Conservation (phyloP, 2,329 filamentous ascomycete genomes). For the Aureobasidium sp. region DNA sequence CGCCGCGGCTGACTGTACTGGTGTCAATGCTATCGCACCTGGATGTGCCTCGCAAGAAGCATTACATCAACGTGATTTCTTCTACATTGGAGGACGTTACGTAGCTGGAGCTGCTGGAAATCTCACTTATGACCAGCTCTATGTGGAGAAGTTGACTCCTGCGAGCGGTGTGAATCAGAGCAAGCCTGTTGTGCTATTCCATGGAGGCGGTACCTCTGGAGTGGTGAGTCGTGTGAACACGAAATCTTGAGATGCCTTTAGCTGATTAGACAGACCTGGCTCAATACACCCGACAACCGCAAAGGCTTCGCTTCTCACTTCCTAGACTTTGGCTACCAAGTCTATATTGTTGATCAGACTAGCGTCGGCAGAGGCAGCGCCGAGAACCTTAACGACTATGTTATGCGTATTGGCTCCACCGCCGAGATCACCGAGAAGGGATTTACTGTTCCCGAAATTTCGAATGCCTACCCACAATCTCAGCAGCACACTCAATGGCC, state of each 20-base stretch:
- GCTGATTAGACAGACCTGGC: slow-evolving; percentile 7
- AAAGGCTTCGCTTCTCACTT: slow-evolving; percentile 30
- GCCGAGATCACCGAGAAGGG: slow-evolving; percentile 4
- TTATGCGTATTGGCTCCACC: slow-evolving; percentile 8
- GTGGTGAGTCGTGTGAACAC: slow-evolving; percentile 22
- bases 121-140: slow-evolving; percentile 4
- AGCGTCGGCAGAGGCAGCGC: slow-evolving; percentile 14
- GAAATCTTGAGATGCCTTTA: too few relatives aligned
- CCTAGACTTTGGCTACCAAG: slow-evolving; percentile 16
- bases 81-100: slow-evolving; percentile 12
- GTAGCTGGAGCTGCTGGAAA: slow-evolving; percentile 13
- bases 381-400: background rate
- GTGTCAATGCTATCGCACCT: slow-evolving; percentile 1
- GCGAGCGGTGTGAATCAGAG: slow-evolving; percentile 16
- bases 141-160: slow-evolving; percentile 8
- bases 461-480: slow-evolving; percentile 15
- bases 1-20: background rate
- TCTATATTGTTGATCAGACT: slow-evolving; percentile 34
- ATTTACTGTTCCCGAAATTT: slow-evolving; percentile 19
- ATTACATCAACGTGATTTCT: slow-evolving; percentile 7
- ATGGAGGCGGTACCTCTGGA: slow-evolving; percentile 35
- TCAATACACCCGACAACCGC: slow-evolving; percentile 38
- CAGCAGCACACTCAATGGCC: slow-evolving; percentile 17
- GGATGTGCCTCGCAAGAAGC: slow-evolving; percentile 3
- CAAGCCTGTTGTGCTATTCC: slow-evolving; percentile 35